Base-by-base conservation (phyloP, 2,329 filamentous ascomycete genomes). In the Thelonectria rubi region DNA sequence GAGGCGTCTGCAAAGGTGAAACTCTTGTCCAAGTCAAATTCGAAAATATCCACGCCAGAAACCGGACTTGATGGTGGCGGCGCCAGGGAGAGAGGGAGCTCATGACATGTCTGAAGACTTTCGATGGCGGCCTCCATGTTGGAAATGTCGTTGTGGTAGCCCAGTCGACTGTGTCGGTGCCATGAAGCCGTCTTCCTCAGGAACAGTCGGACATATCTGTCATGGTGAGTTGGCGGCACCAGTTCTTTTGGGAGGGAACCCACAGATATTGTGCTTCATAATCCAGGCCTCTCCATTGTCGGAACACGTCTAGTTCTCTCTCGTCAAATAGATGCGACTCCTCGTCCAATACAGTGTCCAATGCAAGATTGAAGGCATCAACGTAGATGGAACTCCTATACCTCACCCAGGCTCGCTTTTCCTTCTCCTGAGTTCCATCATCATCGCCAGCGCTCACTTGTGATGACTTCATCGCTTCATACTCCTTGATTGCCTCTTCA, bases 221-320 rank as follows among this genome's bases (percentile, higher is more conserved):
- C 15, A 30, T 48, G 48, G 60, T 68, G 52, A 70, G 65, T 34
- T 30, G 49, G 15, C 18, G 24, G 47, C 5, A 39, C 39, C 20
- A 47, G 8, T 2, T 14, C 5, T 10, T 9, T 58, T 11, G 32
- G 40, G 18, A 49, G 15, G 12, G 20, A 12, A 75, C 90, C 72
- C 82, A 97, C 87, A 99, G 78, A 76, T 97, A 98, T 72, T 98
- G 94, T 17, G 92, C 85, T 73, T 97, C 93, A 74, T 97, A 98
- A 26, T 83, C 81, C 53, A 98, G 74, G 0, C 78, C 76, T 62
- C 81, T 86, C 93, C 94, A 99, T 60, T 88, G 82, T 3, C 81
- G 78, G 74, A 99, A 98, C 0, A 98, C 84, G 14, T 85, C 81
- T 71, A 84, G 86, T 76, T 99, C 95, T 17, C 87, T 89, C 60